phyloP scores from a whole-genome alignment of 441 rosid species.

The Hypseocharis bilobata region DNA sequence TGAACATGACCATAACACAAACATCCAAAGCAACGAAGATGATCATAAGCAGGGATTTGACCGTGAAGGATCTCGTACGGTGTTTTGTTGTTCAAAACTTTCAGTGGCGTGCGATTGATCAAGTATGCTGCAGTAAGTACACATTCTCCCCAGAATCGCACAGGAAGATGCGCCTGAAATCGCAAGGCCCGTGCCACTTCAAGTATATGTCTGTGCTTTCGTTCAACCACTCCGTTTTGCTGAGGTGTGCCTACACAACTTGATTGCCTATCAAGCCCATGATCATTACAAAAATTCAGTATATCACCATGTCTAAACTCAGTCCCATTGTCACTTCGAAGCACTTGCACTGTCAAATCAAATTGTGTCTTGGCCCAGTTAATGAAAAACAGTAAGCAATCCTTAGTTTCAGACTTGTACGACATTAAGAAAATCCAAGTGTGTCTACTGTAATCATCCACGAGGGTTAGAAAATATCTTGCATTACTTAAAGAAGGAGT shows the following conservation, averaged over 20 bases:
- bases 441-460: neutral
- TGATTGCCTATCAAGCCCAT: neutral
- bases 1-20: neutral
- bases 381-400: neutral
- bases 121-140: neutral
- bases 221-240: neutral
- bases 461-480: neutral
- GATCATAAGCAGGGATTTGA: neutral
- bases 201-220: slow-evolving; percentile 1
- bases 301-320: neutral
- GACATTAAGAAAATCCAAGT: neutral
- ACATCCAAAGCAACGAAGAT: neutral
- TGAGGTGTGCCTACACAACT: neutral
- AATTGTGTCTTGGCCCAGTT: neutral
- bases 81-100: neutral
- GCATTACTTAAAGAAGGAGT: neutral
- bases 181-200: too few species aligned
- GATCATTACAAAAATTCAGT: neutral
- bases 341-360: neutral
- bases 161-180: neutral
- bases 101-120: neutral
- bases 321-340: neutral
- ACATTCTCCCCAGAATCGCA: neutral
- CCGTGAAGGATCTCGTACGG: slow-evolving; percentile 4
- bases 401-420: neutral